Evolutionary conservation across 805 yeast genomes (phyloP).

Genomic region (Schizosaccharomyces pombe): DNA sequence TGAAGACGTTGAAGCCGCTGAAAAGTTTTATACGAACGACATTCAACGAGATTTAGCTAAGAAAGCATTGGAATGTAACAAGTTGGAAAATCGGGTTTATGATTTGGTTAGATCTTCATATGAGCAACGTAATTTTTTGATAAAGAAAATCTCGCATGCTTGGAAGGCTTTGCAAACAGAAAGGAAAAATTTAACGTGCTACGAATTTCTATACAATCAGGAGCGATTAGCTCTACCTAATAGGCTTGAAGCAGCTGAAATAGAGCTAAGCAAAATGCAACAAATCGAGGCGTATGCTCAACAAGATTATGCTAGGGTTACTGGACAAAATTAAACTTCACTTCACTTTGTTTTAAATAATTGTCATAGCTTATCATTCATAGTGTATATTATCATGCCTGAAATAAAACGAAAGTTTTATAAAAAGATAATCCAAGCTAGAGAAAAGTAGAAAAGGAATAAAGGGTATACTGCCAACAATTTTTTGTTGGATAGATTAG

Average conservation of each 20-base stretch:
- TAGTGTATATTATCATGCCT: too few relatives aligned
- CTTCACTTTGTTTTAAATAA: too few relatives aligned
- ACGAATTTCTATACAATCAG: not conserved
- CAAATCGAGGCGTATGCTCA: not conserved
- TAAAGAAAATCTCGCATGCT: not conserved
- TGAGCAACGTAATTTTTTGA: not conserved
- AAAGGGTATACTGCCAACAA: not conserved
- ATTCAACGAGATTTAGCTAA: not conserved
- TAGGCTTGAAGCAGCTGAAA: not conserved
- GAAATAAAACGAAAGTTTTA: too few relatives aligned
- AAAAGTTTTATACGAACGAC: not conserved
- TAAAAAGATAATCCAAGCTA: conserved; percentile 2
- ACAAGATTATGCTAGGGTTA: not conserved
- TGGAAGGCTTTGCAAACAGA: not conserved
- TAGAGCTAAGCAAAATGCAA: not conserved
- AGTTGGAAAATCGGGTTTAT: not conserved
- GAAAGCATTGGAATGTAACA: not conserved
- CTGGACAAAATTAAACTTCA: not conserved
- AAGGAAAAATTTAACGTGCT: not conserved
- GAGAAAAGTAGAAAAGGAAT: not conserved
- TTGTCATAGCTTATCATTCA: too few relatives aligned
- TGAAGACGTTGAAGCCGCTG: not conserved
- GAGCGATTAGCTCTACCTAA: not conserved
- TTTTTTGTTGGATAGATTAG: not conserved
- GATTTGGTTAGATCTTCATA: not conserved